Evolutionary conservation across 345 rosid genomes (phyloP), one percentile per base, ranked within the genome.

Genomic region (Lepidium aucheri): DNA sequence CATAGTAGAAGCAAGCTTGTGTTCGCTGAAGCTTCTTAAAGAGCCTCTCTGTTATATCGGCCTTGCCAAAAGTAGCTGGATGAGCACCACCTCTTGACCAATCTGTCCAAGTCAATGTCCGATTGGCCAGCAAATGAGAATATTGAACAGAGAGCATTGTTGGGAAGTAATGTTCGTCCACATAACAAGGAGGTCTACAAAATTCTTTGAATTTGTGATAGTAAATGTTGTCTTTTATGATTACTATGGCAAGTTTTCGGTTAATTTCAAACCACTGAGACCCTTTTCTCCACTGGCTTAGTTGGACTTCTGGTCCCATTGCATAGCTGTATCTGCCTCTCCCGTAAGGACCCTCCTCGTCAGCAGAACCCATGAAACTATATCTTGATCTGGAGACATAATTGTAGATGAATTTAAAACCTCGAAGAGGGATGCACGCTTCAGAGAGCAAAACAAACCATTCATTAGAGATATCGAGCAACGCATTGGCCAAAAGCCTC

Each of bases 131-230:
- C 36, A 79, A 78, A 64, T 67, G 63, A 4, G 97, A 79, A 57
- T 59, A 46, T 6, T 63, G 38, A 45, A 93, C 77, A 76, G 77
- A 82, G 58, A 90, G 79, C 95, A 90, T 90, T 33, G 97, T 90
- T 6, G 89, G 96, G 79, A 85, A 93, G 79, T 88, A 86, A 69
- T 90, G 98, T 76, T 90, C 97, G 30, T 93, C 96, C n/a, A 88
- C 98, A 53, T 88, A 93, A 74, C 96, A 90, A 39, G 63, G 83
- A 6, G 87, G 89, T 53, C 22, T 70, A 76, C 96, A 90, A 63
- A 84, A 88, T 46, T 82, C 80, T 66, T 74, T 76, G 78, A 90
- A 93, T 71, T 84, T 87, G 2, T 80, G 85, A 69, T 90, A 85
- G 77, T 81, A 93, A 8, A 33, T 65, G 22, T 50, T 45, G 69